Percentiles rank a stretch among this genome's conserved stretches.
phyloP scores from a whole-genome alignment of 2,329 filamentous ascomycete species.

The Chaetomiaceae sp. region DNA sequence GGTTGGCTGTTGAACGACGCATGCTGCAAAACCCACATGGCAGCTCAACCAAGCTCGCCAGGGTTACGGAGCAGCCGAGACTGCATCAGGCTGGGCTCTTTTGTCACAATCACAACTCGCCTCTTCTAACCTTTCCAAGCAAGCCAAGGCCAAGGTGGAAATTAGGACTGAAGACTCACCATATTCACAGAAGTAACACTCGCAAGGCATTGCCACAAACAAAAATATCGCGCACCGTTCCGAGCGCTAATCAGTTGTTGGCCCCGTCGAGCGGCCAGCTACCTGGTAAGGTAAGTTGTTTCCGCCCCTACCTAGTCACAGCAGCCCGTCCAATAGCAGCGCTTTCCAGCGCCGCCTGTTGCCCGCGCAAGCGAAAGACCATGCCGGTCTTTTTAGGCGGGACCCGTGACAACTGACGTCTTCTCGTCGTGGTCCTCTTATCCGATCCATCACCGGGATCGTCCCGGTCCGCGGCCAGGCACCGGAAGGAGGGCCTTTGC shows the following conservation, averaged over 20 bases:
- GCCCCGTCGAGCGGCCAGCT: no score
- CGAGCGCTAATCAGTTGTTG: no score
- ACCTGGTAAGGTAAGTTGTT: no score
- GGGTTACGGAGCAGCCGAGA: not conserved
- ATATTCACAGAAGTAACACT: no score
- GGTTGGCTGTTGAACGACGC: not conserved
- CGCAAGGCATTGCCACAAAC: constrained; percentile 12
- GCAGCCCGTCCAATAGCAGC: constrained; percentile 7
- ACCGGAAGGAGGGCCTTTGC: not conserved
- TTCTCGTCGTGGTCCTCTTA: constrained; percentile 7
- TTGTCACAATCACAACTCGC: no score
- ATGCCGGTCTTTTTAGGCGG: not conserved
- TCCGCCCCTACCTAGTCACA: not conserved
- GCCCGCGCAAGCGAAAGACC: constrained; percentile 11
- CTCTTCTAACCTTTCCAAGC: no score
- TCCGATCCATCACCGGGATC: constrained; percentile 14
- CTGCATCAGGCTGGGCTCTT: not conserved
- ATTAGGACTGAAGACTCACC: no score
- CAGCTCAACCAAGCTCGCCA: not conserved
- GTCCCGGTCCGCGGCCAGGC: constrained; percentile 5
- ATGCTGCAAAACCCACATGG: not conserved
- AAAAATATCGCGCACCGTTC: not conserved
- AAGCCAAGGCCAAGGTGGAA: no score
- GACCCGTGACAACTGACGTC: not conserved
- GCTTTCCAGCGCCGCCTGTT: constrained; percentile 7